Evolutionary conservation across 768 basidiomycete genomes (phyloP).

Genomic region (Suillus discolor): DNA sequence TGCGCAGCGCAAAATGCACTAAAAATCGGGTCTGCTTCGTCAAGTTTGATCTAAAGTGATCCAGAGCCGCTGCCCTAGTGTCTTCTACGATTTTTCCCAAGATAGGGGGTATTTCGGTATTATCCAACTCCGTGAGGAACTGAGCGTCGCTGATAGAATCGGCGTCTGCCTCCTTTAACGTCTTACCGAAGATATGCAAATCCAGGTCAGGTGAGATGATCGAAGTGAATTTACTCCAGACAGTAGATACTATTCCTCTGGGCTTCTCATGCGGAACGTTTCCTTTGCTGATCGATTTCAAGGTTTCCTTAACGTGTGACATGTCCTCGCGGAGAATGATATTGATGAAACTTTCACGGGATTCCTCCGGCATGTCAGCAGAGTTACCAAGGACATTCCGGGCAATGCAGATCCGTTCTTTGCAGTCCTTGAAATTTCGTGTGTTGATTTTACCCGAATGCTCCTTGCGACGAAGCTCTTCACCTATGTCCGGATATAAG

Average conservation of each 20-base stretch:
- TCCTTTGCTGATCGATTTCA: not conserved
- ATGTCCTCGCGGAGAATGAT: conserved; percentile 10
- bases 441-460: conserved; percentile 10
- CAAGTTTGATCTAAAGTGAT: not conserved
- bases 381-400: conserved; percentile 5
- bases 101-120: conserved; percentile 8
- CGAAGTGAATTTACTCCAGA: not conserved
- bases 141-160: conserved; percentile 14
- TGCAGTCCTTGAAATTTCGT: conserved; percentile 11
- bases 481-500: conserved; percentile 18
- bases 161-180: conserved; percentile 7
- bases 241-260: not conserved
- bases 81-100: conserved; percentile 2
- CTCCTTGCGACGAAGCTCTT: not conserved
- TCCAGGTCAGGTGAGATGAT: not conserved
- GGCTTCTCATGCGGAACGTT: not conserved
- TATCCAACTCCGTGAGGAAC: conserved; percentile 16
- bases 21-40: not conserved
- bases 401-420: conserved; percentile 20
- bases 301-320: not conserved
- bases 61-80: not conserved
- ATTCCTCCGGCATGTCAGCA: conserved; percentile 3
- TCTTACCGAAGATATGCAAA: not conserved
- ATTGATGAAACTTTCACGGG: not conserved
- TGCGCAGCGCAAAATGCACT: conserved; percentile 12